Conservation (phyloP, 768 basidiomycete species). For the Trametes sanguinea region DNA sequence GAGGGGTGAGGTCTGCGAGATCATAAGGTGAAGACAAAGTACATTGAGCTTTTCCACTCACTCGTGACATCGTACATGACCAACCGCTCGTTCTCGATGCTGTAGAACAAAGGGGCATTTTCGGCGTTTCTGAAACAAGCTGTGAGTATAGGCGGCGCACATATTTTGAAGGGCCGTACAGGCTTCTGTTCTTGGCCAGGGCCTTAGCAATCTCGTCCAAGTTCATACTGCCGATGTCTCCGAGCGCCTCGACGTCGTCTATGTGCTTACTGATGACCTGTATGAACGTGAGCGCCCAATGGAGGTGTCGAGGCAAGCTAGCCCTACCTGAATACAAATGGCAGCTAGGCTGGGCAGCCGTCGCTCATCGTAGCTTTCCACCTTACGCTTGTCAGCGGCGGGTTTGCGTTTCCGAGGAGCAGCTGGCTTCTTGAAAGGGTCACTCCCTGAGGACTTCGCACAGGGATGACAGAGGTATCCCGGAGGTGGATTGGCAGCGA, state of each 20-base stretch:
- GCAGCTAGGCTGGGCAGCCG: conserved; percentile 72
- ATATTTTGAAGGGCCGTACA: conserved; percentile 46
- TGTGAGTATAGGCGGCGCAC: no score
- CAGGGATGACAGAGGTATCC: conserved; percentile 88
- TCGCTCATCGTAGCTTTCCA: conserved; percentile 70
- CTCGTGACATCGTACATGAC: conserved; percentile 89
- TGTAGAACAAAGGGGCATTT: conserved; percentile 88
- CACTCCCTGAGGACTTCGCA: conserved; percentile 71
- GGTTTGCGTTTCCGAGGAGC: conserved; percentile 62
- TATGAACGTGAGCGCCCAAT: neutral
- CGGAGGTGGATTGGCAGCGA: conserved; percentile 65
- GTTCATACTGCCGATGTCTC: conserved; percentile 85
- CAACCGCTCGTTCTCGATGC: conserved; percentile 62
- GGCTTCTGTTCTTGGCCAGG: conserved; percentile 73
- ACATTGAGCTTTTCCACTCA: conserved; percentile 40
- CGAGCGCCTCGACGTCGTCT: conserved; percentile 84
- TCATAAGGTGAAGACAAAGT: neutral
- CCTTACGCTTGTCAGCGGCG: conserved; percentile 64
- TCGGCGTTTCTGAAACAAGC: conserved; percentile 31
- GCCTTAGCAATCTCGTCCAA: conserved; percentile 83
- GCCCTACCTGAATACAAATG: conserved; percentile 75
- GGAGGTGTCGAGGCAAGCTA: neutral
- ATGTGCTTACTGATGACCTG: conserved; percentile 86
- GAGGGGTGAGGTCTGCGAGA: conserved; percentile 61
- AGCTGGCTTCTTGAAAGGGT: conserved; percentile 84